phyloP scores from a whole-genome alignment of 2,329 filamentous ascomycete species.

The Colletotrichum orchidophilum region DNA sequence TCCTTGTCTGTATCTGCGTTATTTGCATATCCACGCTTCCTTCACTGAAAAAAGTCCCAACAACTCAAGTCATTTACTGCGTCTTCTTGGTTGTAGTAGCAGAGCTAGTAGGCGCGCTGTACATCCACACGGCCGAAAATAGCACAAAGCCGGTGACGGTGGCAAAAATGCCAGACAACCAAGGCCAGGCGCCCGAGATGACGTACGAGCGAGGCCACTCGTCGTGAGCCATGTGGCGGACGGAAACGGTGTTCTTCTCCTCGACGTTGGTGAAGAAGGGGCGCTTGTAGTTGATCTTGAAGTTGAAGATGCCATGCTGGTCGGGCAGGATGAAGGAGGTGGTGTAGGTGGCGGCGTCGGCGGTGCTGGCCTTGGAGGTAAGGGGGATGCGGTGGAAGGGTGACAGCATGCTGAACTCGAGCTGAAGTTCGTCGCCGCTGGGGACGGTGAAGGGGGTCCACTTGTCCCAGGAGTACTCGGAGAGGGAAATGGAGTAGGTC shows the following conservation, averaged over 20 bases:
- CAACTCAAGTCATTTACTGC: constrained; percentile 44
- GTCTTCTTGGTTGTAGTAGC: constrained; percentile 55
- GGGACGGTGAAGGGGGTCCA: constrained; percentile 80
- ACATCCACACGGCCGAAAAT: constrained; percentile 92
- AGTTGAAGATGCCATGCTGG: constrained; percentile 99
- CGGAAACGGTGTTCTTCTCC: constrained; percentile 94
- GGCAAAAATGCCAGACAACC: constrained; percentile 87
- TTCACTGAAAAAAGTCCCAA: background rate
- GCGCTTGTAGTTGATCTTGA: constrained; percentile 96
- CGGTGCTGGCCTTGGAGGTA: constrained; percentile 62
- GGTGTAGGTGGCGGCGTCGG: constrained; percentile 77
- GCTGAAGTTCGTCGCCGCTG: constrained; percentile 78
- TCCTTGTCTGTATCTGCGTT: background rate
- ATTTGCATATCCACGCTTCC: background rate
- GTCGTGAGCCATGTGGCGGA: constrained; percentile 96
- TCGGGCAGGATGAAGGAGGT: constrained; percentile 86
- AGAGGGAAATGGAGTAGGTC: constrained; percentile 89
- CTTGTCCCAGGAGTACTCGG: constrained; percentile 81
- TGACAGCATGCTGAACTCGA: constrained; percentile 98
- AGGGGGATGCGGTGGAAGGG: constrained; percentile 93
- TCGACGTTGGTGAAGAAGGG: constrained; percentile 90
- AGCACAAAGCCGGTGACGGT: constrained; percentile 85
- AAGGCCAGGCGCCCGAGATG: constrained; percentile 93
- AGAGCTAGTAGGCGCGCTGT: constrained; percentile 58
- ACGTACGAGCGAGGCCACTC: constrained; percentile 92